These are phyloP conservation scores for Trichosporon asahii DNA, from an alignment of 1,284 basidiomycete species.

Conservation along the genomic window DNA sequence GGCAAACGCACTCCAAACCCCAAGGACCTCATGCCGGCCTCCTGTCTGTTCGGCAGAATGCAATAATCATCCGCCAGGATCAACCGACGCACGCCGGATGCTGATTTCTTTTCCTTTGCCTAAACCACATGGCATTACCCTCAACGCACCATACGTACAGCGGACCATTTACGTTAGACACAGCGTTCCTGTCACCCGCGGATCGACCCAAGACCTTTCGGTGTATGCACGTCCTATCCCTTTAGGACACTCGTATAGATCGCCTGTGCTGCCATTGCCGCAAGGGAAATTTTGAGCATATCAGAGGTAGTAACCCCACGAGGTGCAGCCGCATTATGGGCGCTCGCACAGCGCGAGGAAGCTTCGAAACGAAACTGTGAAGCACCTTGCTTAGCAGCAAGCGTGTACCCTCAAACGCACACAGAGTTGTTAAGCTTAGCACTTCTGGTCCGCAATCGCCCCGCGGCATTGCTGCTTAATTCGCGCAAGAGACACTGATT, in stretches of 20 bases:
- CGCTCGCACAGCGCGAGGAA: background rate
- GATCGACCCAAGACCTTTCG: background rate
- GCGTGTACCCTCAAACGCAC: background rate
- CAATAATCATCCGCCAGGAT: background rate
- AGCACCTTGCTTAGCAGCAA: background rate
- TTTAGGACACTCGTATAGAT: background rate
- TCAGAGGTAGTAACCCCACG: background rate
- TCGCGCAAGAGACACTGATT: background rate
- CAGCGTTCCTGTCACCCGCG: conserved; percentile 6
- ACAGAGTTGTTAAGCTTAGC: background rate
- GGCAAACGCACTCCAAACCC: no score
- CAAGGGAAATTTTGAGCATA: background rate
- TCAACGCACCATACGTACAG: background rate
- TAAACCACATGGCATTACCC: background rate
- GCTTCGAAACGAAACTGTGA: background rate
- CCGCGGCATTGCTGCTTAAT: background rate
- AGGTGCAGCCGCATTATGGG: background rate
- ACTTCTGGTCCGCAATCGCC: background rate
- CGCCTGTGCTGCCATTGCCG: background rate
- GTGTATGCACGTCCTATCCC: background rate
- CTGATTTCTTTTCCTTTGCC: background rate
- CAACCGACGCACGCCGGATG: background rate
- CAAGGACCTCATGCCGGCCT: background rate
- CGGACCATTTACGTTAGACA: background rate
- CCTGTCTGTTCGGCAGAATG: background rate